phyloP scores from a whole-genome alignment of 2,329 filamentous ascomycete genomes.

The Claviceps cyperi region DNA sequence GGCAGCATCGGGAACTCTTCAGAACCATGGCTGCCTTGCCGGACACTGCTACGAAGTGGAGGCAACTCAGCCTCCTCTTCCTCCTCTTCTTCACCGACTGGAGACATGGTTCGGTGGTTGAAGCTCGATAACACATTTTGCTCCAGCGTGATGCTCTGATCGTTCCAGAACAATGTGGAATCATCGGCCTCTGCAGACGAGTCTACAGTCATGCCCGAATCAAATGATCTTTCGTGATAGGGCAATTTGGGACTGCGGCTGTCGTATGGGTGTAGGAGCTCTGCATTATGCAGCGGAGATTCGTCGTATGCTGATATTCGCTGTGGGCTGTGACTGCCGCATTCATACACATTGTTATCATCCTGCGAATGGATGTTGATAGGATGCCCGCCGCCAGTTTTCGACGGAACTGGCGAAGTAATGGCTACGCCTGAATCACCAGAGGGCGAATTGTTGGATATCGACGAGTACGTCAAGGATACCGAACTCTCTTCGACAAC shows the following conservation, averaged over 20 bases:
- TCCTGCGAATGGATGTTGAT: too few species aligned
- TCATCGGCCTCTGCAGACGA: constrained; percentile 1
- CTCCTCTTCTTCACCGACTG: constrained; percentile 9
- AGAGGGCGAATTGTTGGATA: too few species aligned
- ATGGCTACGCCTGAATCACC: too few species aligned
- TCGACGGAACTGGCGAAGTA: too few species aligned
- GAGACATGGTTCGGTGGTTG: constrained; percentile 8
- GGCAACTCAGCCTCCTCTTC: constrained; percentile 22
- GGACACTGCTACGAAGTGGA: constrained; percentile 16
- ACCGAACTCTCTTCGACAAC: not conserved
- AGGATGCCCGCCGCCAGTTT: too few species aligned
- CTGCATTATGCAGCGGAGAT: not conserved
- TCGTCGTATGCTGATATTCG: not conserved
- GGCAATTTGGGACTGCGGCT: not conserved
- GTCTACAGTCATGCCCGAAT: not conserved
- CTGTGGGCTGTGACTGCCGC: not conserved
- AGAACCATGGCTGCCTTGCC: constrained; percentile 19
- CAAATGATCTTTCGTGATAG: not conserved
- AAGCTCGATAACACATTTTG: constrained; percentile 6
- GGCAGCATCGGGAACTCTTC: constrained; percentile 25
- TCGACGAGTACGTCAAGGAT: not conserved
- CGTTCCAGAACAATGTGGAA: not conserved
- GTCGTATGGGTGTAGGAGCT: not conserved
- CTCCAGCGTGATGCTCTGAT: not conserved
- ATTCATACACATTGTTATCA: not conserved